Conservation (phyloP, 257 asterid species). For the Nicotiana knightiana region DNA sequence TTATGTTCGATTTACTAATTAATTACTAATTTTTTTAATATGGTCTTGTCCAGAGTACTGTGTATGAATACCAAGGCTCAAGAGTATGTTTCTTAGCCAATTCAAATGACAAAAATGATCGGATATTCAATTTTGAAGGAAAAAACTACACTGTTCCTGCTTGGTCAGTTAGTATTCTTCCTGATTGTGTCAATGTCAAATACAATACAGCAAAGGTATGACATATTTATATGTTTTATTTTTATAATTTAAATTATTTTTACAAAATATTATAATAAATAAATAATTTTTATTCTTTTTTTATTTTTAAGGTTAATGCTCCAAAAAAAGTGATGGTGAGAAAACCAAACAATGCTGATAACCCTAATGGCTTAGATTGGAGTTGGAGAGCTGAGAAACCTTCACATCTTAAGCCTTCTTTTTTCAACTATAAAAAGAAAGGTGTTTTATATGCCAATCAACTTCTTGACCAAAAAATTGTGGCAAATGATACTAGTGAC, state of each 20-base stretch:
- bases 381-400: slow-evolving; percentile 26
- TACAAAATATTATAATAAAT: background rate
- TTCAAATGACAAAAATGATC: slow-evolving; percentile 13
- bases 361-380: slow-evolving; percentile 22
- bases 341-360: slow-evolving; percentile 13
- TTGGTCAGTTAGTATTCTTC: slow-evolving; percentile 48
- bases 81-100: slow-evolving; percentile 42
- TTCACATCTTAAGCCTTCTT: slow-evolving; percentile 7
- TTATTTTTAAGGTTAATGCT: slow-evolving; percentile 18
- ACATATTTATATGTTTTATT: background rate
- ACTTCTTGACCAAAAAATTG: slow-evolving; percentile 36
- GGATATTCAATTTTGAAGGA: slow-evolving; percentile 30
- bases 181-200: slow-evolving; percentile 29
- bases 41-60: slow-evolving; percentile 22
- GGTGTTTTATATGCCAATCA: slow-evolving; percentile 15
- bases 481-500: slow-evolving; percentile 40
- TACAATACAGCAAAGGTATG: slow-evolving; percentile 40
- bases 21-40: background rate
- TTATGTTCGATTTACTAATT: background rate
- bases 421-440: background rate
- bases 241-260: background rate
- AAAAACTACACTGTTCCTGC: slow-evolving; percentile 21
- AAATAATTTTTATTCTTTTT: background rate
- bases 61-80: slow-evolving; percentile 17
- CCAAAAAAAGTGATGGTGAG: slow-evolving; percentile 21